A percentile compares a stretch with the other conserved stretches of the same genome.
Conservation (phyloP, 352 stramenopile species). For the Globisporangium radiosum region DNA sequence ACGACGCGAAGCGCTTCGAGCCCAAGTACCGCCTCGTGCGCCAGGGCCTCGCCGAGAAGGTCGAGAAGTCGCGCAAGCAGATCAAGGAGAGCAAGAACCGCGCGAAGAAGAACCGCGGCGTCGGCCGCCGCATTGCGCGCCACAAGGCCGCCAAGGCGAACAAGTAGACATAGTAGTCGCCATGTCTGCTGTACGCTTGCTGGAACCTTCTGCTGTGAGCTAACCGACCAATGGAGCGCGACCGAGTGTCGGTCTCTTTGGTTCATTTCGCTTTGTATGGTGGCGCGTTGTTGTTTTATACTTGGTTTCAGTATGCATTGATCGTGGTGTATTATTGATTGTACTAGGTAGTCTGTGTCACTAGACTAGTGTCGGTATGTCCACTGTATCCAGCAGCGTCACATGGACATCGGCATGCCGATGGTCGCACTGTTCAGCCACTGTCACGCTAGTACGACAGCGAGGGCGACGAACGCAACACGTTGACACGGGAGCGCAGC, state of each 20-base stretch:
- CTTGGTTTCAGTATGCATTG: neutral
- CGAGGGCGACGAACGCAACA: too few relatives aligned
- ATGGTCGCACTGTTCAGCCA: too few relatives aligned
- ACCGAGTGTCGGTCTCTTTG: neutral
- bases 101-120: constrained; percentile 96
- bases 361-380: too few relatives aligned
- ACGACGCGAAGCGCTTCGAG: constrained; percentile 98
- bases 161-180: constrained; percentile 57
- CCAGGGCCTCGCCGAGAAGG: constrained; percentile 89
- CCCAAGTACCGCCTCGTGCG: constrained; percentile 97
- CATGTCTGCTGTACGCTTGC: constrained; percentile 8
- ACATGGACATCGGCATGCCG: too few relatives aligned
- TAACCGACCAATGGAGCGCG: constrained; percentile 15
- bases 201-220: constrained; percentile 10
- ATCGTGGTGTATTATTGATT: too few relatives aligned
- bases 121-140: constrained; percentile 96
- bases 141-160: constrained; percentile 99
- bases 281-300: neutral
- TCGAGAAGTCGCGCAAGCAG: constrained; percentile 97
- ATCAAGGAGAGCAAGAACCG: constrained; percentile 99
- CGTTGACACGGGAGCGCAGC: too few relatives aligned
- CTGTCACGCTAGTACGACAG: too few relatives aligned
- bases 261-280: neutral
- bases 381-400: too few relatives aligned
- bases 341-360: too few relatives aligned